Percentiles rank a stretch among this genome's conserved stretches.
phyloP scores from a whole-genome alignment of 2,329 filamentous ascomycete species.

The Fusarium sp. region DNA sequence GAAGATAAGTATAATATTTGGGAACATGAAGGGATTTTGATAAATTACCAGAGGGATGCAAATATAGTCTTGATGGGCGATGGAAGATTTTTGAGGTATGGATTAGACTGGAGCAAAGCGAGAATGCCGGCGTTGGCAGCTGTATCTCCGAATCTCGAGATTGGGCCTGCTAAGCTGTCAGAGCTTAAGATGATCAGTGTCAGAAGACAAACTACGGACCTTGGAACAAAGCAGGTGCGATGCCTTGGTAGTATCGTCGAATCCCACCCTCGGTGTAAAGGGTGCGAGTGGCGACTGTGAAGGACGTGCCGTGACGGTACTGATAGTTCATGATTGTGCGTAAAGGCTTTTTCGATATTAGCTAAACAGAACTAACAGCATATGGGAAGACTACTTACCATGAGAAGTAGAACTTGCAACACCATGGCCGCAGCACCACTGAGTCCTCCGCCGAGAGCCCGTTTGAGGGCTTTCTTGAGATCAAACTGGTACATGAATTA shows the following conservation, averaged over 20 bases:
- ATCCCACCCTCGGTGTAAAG: constrained; percentile 56
- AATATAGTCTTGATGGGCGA: constrained; percentile 59
- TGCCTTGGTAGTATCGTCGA: constrained; percentile 58
- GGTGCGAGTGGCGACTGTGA: constrained; percentile 53
- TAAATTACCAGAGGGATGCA: constrained; percentile 56
- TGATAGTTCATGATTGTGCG: constrained; percentile 64
- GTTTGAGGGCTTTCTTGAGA: constrained; percentile 55
- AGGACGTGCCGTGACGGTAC: constrained; percentile 58
- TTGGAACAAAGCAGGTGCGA: constrained; percentile 58
- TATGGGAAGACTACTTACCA: constrained; percentile 48
- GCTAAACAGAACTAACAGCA: fast-evolving
- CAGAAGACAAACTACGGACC: constrained; percentile 41
- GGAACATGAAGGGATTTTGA: fast-evolving
- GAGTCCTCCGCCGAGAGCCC: constrained; percentile 58
- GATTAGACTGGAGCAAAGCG: constrained; percentile 58
- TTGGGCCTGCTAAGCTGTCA: constrained; percentile 48
- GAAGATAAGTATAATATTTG: background rate
- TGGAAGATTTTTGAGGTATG: constrained; percentile 56
- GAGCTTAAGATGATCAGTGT: fast-evolving
- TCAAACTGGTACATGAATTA: constrained; percentile 52
- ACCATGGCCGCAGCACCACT: constrained; percentile 62
- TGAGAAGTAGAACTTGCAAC: constrained; percentile 58
- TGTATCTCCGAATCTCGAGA: constrained; percentile 60
- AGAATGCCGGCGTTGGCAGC: constrained; percentile 63
- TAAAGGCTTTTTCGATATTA: constrained; percentile 50